These are phyloP conservation scores for Cubamyces lactineus DNA, from an alignment of 768 basidiomycete species.

Conservation along the genomic window DNA sequence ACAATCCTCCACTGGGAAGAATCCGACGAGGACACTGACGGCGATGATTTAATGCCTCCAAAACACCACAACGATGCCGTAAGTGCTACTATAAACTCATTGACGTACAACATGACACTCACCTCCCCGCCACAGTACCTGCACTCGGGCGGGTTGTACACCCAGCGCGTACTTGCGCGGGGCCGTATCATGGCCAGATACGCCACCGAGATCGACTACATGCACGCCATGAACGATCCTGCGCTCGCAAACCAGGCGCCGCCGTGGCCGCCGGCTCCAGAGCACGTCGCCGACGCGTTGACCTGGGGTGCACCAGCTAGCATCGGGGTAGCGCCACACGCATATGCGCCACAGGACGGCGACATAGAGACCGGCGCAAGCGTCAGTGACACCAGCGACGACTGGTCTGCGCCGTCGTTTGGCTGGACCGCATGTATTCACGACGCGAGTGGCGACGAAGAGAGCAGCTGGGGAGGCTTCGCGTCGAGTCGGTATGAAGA, in stretches of 20 bases:
- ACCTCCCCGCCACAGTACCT: conserved; percentile 9
- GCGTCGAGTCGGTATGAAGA: background rate
- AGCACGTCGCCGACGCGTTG: conserved; percentile 1
- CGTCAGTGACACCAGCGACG: background rate
- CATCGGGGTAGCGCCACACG: background rate
- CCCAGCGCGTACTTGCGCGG: background rate
- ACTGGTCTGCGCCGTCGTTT: background rate
- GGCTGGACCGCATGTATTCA: no score
- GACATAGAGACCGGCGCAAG: background rate
- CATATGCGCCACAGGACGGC: background rate
- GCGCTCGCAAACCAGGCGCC: conserved; percentile 13
- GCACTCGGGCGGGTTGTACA: background rate
- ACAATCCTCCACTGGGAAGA: conserved; percentile 4
- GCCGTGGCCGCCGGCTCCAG: conserved; percentile 7
- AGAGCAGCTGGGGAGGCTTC: background rate
- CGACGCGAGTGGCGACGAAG: background rate
- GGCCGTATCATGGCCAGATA: background rate
- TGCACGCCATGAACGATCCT: background rate
- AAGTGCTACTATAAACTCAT: background rate
- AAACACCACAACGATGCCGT: background rate
- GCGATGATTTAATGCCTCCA: background rate
- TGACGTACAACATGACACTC: conserved; percentile 1
- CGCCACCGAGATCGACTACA: background rate
- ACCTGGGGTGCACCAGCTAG: background rate
- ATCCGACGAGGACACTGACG: background rate